A percentile compares a stretch with the other conserved stretches of the same genome.
phyloP scores from a whole-genome alignment of 805 yeast species.

The Candida nonsorbophila region DNA sequence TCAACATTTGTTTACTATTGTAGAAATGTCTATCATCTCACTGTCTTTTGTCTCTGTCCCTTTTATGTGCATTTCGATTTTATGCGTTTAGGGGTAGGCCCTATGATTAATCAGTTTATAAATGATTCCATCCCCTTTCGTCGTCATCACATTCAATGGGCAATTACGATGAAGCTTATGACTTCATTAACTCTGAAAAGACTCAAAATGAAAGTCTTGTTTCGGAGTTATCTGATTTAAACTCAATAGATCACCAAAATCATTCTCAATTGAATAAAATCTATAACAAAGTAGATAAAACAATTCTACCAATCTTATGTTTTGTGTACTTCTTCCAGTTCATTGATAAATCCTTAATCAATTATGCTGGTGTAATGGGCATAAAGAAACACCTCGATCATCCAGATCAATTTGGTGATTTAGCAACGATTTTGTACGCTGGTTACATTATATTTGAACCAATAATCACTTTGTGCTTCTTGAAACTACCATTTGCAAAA shows the following conservation, averaged over 20 bases:
- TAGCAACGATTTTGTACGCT: slow-evolving; percentile 50
- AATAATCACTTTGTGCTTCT: slow-evolving; percentile 33
- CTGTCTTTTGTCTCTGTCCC: too few species aligned
- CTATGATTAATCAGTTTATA: too few species aligned
- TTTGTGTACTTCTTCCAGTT: slow-evolving; percentile 52
- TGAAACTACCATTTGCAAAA: slow-evolving; percentile 50
- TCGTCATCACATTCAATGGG: slow-evolving; percentile 4
- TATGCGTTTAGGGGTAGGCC: too few species aligned
- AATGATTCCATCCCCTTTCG: too few species aligned
- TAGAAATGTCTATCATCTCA: too few species aligned
- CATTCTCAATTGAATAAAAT: slow-evolving; percentile 6
- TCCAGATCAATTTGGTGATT: slow-evolving; percentile 41
- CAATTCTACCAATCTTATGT: slow-evolving; percentile 47
- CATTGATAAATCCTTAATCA: slow-evolving; percentile 53
- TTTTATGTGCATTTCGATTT: too few species aligned
- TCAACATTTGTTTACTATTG: too few species aligned
- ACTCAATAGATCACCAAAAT: slow-evolving; percentile 1
- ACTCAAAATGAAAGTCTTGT: slow-evolving; percentile 2
- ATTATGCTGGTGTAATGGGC: slow-evolving; percentile 64
- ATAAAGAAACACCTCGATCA: slow-evolving; percentile 45
- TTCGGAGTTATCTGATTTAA: slow-evolving; percentile 1
- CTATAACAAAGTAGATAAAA: slow-evolving; percentile 39
- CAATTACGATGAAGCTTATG: slow-evolving; percentile 16
- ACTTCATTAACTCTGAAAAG: slow-evolving; percentile 9
- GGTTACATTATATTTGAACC: slow-evolving; percentile 54